Evolutionary conservation across 139 green algal species (phyloP).

Genomic region (Gonium pectorale): DNA sequence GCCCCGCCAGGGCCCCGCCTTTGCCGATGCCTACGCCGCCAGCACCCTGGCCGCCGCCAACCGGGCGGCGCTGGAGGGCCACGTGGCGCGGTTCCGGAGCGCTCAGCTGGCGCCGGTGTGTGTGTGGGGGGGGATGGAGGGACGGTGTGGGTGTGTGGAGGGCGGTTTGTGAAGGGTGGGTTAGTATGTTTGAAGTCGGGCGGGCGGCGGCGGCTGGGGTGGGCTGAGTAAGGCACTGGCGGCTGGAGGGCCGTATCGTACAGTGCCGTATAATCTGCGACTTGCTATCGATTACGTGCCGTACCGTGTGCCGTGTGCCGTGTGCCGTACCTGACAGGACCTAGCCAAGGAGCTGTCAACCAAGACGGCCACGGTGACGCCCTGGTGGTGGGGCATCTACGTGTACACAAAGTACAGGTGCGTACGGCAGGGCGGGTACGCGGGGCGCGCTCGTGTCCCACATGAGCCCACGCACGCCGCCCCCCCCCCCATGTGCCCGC

Average conservation of each 20-base stretch:
- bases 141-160: neutral
- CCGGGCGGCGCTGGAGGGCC: neutral
- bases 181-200: too few species aligned
- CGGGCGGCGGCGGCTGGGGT: too few species aligned
- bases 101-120: neutral
- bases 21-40: constrained; percentile 56
- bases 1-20: neutral
- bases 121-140: neutral
- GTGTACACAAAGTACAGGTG: constrained; percentile 45
- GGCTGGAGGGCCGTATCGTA: too few species aligned
- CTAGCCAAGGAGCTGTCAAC: constrained; percentile 65
- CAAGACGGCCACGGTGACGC: constrained; percentile 74
- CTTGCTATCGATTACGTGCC: neutral
- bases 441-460: too few species aligned
- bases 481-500: too few species aligned
- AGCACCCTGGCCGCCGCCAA: neutral
- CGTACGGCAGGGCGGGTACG: neutral
- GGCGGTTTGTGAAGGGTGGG: neutral
- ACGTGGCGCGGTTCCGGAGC: neutral
- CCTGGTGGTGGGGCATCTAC: constrained; percentile 78
- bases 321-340: neutral
- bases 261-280: neutral
- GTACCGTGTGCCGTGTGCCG: neutral
- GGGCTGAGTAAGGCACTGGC: too few species aligned
- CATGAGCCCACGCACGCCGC: too few species aligned